Base-by-base conservation (phyloP, 2,329 filamentous ascomycete species). In the Lachnellula suecica region DNA sequence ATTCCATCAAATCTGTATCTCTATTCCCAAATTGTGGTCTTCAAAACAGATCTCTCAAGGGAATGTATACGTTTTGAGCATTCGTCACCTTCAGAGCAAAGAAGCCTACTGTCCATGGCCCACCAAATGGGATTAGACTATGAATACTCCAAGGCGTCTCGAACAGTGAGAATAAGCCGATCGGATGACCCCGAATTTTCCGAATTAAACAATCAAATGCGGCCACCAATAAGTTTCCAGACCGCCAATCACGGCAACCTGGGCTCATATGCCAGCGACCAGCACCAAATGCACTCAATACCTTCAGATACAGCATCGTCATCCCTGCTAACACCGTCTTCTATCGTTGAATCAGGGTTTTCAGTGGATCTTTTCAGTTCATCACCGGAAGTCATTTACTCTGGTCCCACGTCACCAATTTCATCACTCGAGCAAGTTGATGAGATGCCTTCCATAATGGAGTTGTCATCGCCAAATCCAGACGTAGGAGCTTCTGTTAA, bases 11-110 rank as follows among this genome's bases (percentile, higher is more conserved):
- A 57, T 41, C 51, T 57, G 25, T 35, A 46, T 19, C 22, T 57
- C 7, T 59, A 55, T 43, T 34, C 47, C 3, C 47, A 57, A 44
- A 31, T 59, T 6, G 24, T 57, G 11, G 34, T 50, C n/a, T 59
- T 59, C 45, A 57, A 54, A 23, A 52, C 34, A 20, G 49, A 50
- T 9, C 10, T 13, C 6, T 42, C 29, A 29, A 34, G 23, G 35
- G 24, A 43, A n/a, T 49, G 51, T 35, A 17, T 56, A 13, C 19
- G 23, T 4, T 47, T 56, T 15, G 4, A 31, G 40, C 22, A 35
- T 38, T 31, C 31, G 40, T 31, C 20, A 23, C 17, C 40, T 44
- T 42, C 47, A 27, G n/a, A 44, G 15, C 52, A 54, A 25, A 44
- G 50, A 29, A 48, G 2, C 13, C 29, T 52, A 11, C 50, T 48